Percentiles rank a stretch among this genome's conserved stretches.
These are phyloP conservation scores for Chlamydomonas reinhardtii DNA, from an alignment of 163 green algal genomes.

Conservation along the genomic window DNA sequence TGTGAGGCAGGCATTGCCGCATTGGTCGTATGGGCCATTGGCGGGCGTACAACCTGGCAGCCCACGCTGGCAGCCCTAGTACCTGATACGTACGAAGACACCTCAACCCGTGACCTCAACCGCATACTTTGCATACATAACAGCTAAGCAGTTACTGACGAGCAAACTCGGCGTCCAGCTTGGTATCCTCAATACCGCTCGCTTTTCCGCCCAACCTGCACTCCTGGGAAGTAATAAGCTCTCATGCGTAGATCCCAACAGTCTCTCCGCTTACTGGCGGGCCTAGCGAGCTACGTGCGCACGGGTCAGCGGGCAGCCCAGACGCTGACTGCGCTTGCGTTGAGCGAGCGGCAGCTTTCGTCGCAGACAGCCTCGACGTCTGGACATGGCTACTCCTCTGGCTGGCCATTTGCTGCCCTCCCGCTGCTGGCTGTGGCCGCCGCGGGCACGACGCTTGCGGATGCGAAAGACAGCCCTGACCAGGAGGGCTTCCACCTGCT, in stretches of 20 bases:
- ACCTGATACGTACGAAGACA: no score
- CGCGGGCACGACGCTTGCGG: background rate
- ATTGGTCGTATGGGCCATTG: no score
- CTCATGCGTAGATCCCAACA: background rate
- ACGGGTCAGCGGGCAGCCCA: background rate
- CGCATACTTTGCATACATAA: no score
- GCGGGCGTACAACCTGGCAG: no score
- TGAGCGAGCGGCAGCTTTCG: constrained; percentile 26
- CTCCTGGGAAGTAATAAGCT: no score
- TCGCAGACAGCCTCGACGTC: constrained; percentile 24
- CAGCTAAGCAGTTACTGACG: no score
- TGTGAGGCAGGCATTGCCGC: no score
- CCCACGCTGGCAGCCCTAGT: no score
- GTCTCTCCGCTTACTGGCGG: background rate
- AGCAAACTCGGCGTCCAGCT: no score
- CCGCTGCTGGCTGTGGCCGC: background rate
- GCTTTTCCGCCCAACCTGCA: no score
- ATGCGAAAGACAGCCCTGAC: background rate
- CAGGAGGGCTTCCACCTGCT: constrained; percentile 32
- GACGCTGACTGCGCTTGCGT: background rate
- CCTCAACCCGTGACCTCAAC: no score
- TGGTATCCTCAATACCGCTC: no score
- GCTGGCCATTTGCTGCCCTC: background rate
- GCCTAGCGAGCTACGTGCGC: background rate
- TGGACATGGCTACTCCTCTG: background rate